These are phyloP conservation scores for Brassica carinata DNA, from an alignment of 345 rosid species.

Conservation along the genomic window DNA sequence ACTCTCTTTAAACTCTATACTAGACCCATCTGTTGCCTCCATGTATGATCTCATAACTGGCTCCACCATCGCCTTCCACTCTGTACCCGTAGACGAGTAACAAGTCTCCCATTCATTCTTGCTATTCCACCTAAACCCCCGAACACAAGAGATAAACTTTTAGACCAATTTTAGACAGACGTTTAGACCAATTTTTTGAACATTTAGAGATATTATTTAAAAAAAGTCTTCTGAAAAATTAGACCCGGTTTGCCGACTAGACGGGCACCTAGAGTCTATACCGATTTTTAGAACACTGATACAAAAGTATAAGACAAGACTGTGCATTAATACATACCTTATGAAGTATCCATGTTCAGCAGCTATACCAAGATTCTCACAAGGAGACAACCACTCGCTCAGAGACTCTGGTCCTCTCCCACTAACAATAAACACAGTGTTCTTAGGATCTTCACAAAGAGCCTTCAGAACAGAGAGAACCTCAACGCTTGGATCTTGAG, in stretches of 20 bases:
- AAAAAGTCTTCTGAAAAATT: too few species aligned
- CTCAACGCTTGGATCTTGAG: conserved; percentile 39
- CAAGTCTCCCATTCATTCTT: conserved; percentile 54
- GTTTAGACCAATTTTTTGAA: too few species aligned
- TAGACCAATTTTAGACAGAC: too few species aligned
- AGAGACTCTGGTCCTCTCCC: conserved; percentile 45
- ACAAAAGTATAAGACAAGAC: not conserved
- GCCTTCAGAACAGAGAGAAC: conserved; percentile 39
- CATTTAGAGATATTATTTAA: too few species aligned
- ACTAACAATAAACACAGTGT: conserved; percentile 49
- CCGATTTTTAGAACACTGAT: too few species aligned
- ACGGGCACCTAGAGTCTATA: too few species aligned
- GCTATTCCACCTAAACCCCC: conserved; percentile 48
- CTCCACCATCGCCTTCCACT: conserved; percentile 51
- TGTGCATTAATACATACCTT: conserved; percentile 33
- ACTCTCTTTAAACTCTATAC: conserved; percentile 60
- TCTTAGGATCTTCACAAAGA: conserved; percentile 42
- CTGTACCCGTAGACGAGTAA: conserved; percentile 41
- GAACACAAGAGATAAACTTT: not conserved
- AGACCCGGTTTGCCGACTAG: too few species aligned
- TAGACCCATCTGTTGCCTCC: conserved; percentile 63
- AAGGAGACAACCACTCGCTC: conserved; percentile 43
- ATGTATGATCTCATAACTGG: conserved; percentile 56
- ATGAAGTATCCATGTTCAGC: conserved; percentile 53
- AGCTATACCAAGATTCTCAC: conserved; percentile 49